phyloP scores from a whole-genome alignment of 1,284 basidiomycete species.

The Butyriboletus regius region DNA sequence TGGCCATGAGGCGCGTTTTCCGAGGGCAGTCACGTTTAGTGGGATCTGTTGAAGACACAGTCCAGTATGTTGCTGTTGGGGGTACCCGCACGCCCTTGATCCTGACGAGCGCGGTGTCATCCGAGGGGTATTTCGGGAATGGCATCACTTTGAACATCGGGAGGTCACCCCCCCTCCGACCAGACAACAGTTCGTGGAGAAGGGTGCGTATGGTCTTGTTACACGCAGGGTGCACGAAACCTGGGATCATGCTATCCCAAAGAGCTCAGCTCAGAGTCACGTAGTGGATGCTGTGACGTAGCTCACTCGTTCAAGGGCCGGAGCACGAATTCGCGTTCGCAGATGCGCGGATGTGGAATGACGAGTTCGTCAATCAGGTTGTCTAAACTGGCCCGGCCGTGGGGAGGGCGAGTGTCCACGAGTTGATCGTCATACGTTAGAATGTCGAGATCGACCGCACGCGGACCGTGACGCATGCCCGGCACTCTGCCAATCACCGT shows the following conservation, averaged over 20 bases:
- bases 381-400: constrained; percentile 38
- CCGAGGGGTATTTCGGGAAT: constrained; percentile 48
- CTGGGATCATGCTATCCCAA: constrained; percentile 61
- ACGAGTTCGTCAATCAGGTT: constrained; percentile 61
- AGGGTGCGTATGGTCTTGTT: constrained; percentile 44
- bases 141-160: constrained; percentile 63
- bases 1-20: constrained; percentile 82
- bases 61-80: constrained; percentile 49
- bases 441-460: constrained; percentile 83
- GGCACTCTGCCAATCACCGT: constrained; percentile 71
- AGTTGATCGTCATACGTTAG: constrained; percentile 66
- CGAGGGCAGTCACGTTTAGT: constrained; percentile 9
- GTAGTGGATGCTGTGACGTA: neutral
- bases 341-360: constrained; percentile 69
- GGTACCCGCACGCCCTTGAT: constrained; percentile 31
- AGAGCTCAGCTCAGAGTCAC: neutral
- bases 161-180: constrained; percentile 29
- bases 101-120: constrained; percentile 9
- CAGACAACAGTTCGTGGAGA: constrained; percentile 37
- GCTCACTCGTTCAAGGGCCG: constrained; percentile 79
- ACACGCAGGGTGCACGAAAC: constrained; percentile 56
- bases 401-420: constrained; percentile 52
- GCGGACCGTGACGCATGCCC: constrained; percentile 42
- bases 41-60: constrained; percentile 19
- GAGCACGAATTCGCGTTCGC: constrained; percentile 88